These are phyloP conservation scores for Didymella sp. DNA, from an alignment of 2,329 filamentous ascomycete genomes.

Conservation along the genomic window DNA sequence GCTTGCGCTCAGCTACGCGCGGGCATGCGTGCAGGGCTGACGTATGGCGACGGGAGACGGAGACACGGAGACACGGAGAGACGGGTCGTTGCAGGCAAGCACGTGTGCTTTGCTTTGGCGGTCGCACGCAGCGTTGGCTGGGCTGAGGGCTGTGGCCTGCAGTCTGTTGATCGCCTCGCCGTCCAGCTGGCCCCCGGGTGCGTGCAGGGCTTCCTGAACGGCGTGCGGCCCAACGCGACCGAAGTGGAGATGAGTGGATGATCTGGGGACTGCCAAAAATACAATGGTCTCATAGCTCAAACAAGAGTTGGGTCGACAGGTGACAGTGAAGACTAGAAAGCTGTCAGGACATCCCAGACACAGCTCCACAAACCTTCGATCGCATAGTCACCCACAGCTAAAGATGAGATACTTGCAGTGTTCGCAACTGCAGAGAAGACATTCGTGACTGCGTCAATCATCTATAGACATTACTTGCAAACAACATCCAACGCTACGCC, in stretches of 20 bases:
- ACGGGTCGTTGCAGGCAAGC: constrained; percentile 28
- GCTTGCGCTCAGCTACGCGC: constrained; percentile 18
- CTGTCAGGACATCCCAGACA: no score
- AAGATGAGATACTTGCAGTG: no score
- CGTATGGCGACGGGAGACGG: no score
- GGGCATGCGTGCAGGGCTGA: constrained; percentile 12
- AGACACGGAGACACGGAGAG: no score
- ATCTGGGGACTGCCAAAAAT: constrained; percentile 14
- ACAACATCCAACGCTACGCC: background rate
- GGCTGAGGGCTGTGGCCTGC: constrained; percentile 24
- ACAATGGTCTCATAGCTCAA: background rate
- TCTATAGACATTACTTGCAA: constrained; percentile 11
- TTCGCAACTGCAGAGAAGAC: no score
- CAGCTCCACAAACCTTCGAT: no score
- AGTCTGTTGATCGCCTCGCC: constrained; percentile 18
- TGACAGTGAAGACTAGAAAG: background rate
- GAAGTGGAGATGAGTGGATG: constrained; percentile 17
- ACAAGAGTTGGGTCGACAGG: background rate
- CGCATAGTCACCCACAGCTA: no score
- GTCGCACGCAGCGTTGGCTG: constrained; percentile 27
- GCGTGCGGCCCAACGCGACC: constrained; percentile 21
- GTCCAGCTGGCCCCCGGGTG: constrained; percentile 9
- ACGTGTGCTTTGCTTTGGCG: constrained; percentile 34
- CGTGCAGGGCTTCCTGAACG: constrained; percentile 24
- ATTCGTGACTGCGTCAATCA: constrained; percentile 3